Conservation (phyloP, 192 early-diverging fungal genomes). For the Mortierella claussenii region DNA sequence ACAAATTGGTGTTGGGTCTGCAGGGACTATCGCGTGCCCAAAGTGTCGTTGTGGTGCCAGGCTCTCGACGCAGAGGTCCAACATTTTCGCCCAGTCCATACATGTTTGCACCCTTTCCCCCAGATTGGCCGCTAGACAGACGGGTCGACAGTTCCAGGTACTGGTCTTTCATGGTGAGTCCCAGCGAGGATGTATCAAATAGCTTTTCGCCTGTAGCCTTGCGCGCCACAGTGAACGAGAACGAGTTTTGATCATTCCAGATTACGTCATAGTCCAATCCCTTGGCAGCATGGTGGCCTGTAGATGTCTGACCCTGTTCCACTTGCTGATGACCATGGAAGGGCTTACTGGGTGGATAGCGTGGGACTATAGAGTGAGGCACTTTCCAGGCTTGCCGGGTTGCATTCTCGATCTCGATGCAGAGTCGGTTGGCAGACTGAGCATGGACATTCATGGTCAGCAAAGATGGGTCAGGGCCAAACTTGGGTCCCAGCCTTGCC, state of each 20-base stretch:
- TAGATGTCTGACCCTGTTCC: background rate
- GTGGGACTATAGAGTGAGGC: slow-evolving; percentile 14
- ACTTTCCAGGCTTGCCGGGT: slow-evolving; percentile 9
- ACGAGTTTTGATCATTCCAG: slow-evolving; percentile 35
- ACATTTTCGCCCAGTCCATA: slow-evolving; percentile 35
- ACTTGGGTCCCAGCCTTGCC: slow-evolving; percentile 3
- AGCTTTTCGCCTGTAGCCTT: slow-evolving; percentile 46
- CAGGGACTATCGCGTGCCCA: slow-evolving; percentile 51
- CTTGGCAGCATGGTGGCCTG: background rate
- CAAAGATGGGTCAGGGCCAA: slow-evolving; percentile 15
- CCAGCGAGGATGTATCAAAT: slow-evolving; percentile 45
- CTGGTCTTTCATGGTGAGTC: slow-evolving; percentile 62
- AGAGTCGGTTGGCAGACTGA: slow-evolving; percentile 9
- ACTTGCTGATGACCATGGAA: background rate
- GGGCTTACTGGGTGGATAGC: background rate
- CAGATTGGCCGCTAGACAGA: slow-evolving; percentile 33
- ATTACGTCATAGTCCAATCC: slow-evolving; percentile 11
- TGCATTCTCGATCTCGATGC: slow-evolving; percentile 22
- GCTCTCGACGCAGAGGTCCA: slow-evolving; percentile 17
- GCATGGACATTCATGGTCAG: slow-evolving; percentile 1
- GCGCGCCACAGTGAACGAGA: slow-evolving; percentile 50
- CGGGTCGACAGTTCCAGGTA: slow-evolving; percentile 68
- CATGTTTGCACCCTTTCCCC: slow-evolving; percentile 59
- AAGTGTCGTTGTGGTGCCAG: slow-evolving; percentile 15
- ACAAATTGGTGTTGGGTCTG: slow-evolving; percentile 59